Evolutionary conservation across 2,329 filamentous ascomycete species (phyloP).

Genomic region (Malbranchea cinnamomea): DNA sequence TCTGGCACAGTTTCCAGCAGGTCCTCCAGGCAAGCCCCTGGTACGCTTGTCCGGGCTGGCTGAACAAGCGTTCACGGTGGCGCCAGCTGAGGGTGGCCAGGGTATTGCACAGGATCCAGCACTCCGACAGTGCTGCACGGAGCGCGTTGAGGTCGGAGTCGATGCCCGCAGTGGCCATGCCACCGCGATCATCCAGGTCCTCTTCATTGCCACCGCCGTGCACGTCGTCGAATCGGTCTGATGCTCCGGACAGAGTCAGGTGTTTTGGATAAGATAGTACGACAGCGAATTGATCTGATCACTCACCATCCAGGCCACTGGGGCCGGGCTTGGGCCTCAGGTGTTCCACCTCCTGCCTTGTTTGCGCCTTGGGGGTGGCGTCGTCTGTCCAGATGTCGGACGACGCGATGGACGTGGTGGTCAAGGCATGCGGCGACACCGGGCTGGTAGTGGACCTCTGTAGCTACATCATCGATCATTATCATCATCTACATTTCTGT

Average conservation of each 20-base stretch:
- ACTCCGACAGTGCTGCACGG: slow-evolving; percentile 67
- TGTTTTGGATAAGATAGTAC: neutral
- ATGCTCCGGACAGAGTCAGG: neutral
- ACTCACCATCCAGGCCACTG: slow-evolving; percentile 64
- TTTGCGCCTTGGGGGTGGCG: slow-evolving; percentile 71
- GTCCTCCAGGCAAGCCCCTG: slow-evolving; percentile 86
- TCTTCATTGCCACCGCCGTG: slow-evolving; percentile 10
- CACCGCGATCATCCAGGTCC: neutral
- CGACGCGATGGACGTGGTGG: slow-evolving; percentile 60
- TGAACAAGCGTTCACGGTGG: slow-evolving; percentile 66
- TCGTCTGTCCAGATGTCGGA: slow-evolving; percentile 50
- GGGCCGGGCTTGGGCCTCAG: slow-evolving; percentile 40
- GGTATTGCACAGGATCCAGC: slow-evolving; percentile 89
- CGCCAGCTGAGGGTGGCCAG: slow-evolving; percentile 71
- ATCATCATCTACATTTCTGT: no score
- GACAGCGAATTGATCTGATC: neutral
- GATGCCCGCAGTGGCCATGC: slow-evolving; percentile 3
- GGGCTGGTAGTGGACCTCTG: slow-evolving; percentile 22
- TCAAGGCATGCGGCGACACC: slow-evolving; percentile 52
- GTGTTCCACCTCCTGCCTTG: slow-evolving; percentile 55
- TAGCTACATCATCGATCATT: no score
- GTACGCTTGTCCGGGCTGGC: slow-evolving; percentile 56
- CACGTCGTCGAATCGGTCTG: slow-evolving; percentile 15
- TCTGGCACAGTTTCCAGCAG: slow-evolving; percentile 86
- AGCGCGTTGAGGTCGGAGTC: slow-evolving; percentile 49